These are phyloP conservation scores for Candida verbasci DNA, from an alignment of 805 yeast species.

Conservation along the genomic window DNA sequence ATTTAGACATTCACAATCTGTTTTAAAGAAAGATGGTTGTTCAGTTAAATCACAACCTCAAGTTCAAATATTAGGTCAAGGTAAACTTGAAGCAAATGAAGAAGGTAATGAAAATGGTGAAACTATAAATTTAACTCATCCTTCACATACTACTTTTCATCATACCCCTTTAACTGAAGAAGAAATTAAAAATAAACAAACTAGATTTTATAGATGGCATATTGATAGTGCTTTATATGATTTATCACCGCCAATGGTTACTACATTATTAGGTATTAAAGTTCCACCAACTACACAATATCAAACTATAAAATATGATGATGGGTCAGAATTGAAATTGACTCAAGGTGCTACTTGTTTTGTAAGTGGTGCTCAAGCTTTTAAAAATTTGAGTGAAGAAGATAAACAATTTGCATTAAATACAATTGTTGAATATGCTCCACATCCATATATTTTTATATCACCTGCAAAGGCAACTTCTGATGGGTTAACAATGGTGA, in stretches of 20 bases:
- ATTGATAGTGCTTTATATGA: constrained; percentile 87
- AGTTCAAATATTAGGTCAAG: constrained; percentile 87
- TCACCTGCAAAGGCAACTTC: constrained; percentile 76
- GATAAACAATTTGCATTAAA: constrained; percentile 71
- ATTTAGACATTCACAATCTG: constrained; percentile 48
- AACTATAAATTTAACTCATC: constrained; percentile 65
- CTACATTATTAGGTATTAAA: constrained; percentile 77
- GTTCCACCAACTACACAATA: constrained; percentile 68
- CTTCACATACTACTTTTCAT: constrained; percentile 81
- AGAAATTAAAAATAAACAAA: constrained; percentile 56
- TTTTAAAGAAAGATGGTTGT: constrained; percentile 74
- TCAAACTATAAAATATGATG: constrained; percentile 60
- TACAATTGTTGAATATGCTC: constrained; percentile 85
- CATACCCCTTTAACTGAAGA: constrained; percentile 59
- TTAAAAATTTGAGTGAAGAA: constrained; percentile 58
- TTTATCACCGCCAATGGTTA: constrained; percentile 79
- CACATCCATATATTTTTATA: constrained; percentile 87
- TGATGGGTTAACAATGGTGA: constrained; percentile 82
- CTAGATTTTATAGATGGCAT: constrained; percentile 91
- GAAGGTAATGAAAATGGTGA: constrained; percentile 61
- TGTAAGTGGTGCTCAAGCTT: constrained; percentile 80
- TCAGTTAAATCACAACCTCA: constrained; percentile 82
- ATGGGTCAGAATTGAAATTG: constrained; percentile 56
- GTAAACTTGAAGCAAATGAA: constrained; percentile 51
- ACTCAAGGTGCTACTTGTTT: constrained; percentile 89